Evolutionary conservation across 1,284 basidiomycete genomes (phyloP).

Genomic region (Ganoderma lingzhi): DNA sequence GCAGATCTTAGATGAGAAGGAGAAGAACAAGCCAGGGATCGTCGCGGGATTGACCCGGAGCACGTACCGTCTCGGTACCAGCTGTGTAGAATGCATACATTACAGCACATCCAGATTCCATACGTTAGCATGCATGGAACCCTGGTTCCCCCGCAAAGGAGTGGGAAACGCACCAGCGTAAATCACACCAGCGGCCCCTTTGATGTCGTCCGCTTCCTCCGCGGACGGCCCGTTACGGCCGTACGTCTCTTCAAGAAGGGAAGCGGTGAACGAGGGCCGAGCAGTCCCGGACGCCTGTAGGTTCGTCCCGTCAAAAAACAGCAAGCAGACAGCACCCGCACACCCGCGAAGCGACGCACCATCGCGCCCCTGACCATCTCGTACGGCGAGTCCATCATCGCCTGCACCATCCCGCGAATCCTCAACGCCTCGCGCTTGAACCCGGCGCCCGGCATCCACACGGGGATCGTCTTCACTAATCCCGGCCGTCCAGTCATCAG

Average conservation of each 20-base stretch:
- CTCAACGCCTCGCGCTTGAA: slow-evolving; percentile 60
- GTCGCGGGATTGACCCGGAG: not conserved
- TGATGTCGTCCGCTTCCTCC: slow-evolving; percentile 61
- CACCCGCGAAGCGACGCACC: slow-evolving; percentile 43
- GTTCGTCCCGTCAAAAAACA: not conserved
- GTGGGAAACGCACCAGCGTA: slow-evolving; percentile 46
- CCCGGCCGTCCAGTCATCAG: not conserved
- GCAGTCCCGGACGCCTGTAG: slow-evolving; percentile 50
- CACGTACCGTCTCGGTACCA: slow-evolving; percentile 44
- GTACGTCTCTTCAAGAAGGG: slow-evolving; percentile 49
- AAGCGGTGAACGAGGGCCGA: slow-evolving; percentile 60
- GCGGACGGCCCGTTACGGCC: slow-evolving; percentile 26
- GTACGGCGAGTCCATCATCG: slow-evolving; percentile 59
- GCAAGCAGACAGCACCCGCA: not conserved
- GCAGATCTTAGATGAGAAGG: not conserved
- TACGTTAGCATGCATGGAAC: not conserved
- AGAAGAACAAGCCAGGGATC: not conserved
- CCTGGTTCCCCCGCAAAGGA: too few species aligned
- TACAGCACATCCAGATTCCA: slow-evolving; percentile 9
- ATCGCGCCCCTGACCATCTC: slow-evolving; percentile 59
- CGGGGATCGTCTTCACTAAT: slow-evolving; percentile 55
- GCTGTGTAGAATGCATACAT: slow-evolving; percentile 28
- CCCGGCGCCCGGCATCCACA: slow-evolving; percentile 63
- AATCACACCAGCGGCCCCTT: slow-evolving; percentile 61
- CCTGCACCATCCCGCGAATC: slow-evolving; percentile 43